Conservation (phyloP, 2,329 filamentous ascomycete genomes). For the Penicillium sp. region DNA sequence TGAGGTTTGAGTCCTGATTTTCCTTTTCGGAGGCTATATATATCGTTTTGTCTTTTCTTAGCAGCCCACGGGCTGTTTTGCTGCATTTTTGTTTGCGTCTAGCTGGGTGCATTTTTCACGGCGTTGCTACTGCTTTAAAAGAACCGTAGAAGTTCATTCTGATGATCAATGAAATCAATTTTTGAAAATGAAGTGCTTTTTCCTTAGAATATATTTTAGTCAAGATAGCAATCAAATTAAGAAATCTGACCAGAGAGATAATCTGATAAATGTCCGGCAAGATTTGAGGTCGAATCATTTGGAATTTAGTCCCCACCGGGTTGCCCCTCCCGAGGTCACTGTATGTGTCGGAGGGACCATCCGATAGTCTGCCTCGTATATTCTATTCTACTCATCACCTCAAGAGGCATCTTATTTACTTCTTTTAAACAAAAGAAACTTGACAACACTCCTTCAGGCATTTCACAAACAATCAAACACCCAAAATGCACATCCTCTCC, state of each 20-base stretch:
- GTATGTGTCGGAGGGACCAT: conserved; percentile 1
- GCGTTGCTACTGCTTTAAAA: not conserved
- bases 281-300: not conserved
- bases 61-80: conserved; percentile 1
- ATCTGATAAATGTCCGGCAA: not conserved
- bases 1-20: conserved; percentile 7
- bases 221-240: not conserved
- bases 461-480: not conserved
- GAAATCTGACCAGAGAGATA: not conserved
- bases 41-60: conserved; percentile 1
- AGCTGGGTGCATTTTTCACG: conserved; percentile 25
- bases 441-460: too few relatives aligned
- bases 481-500: conserved; percentile 36
- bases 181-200: not conserved
- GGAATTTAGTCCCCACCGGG: not conserved
- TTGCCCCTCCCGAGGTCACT: conserved; percentile 3
- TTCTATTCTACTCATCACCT: not conserved
- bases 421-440: not conserved
- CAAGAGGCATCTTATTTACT: not conserved
- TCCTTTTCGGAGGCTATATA: not conserved
- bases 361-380: conserved; percentile 1
- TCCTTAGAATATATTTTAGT: not conserved
- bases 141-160: not conserved
- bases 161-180: conserved; percentile 16
- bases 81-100: conserved; percentile 20